Evolutionary conservation across 305 asterid genomes (phyloP).

Genomic region (Salvia sclarea): DNA sequence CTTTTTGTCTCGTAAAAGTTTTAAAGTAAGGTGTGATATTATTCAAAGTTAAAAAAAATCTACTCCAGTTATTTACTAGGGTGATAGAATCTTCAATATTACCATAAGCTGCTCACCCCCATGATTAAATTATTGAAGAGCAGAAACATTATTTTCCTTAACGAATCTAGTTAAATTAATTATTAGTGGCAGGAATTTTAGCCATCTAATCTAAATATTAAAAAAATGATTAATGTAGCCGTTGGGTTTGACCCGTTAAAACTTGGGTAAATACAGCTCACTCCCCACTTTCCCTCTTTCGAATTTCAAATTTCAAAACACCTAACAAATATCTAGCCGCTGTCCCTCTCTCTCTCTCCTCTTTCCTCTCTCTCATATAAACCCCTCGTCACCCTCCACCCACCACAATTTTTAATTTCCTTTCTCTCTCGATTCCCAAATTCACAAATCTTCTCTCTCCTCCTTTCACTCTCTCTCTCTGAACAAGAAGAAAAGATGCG

Average conservation of each 20-base stretch:
- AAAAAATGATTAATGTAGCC: slow-evolving; percentile 25
- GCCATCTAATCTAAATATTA: too few species aligned
- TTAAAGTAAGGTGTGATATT: not conserved
- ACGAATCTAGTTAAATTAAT: too few species aligned
- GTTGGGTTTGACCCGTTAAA: slow-evolving; percentile 34
- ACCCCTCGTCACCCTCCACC: not conserved
- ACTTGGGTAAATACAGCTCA: slow-evolving; percentile 28
- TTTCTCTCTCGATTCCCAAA: slow-evolving; percentile 1
- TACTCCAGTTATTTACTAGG: too few species aligned
- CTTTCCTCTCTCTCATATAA: slow-evolving; percentile 31
- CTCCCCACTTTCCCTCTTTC: slow-evolving; percentile 19
- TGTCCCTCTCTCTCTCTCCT: slow-evolving; percentile 3
- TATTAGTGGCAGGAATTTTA: too few species aligned
- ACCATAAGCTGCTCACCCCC: too few species aligned
- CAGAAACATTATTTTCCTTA: not conserved
- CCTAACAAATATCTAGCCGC: slow-evolving; percentile 5
- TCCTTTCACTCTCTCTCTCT: slow-evolving; percentile 4
- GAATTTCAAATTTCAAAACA: slow-evolving; percentile 40
- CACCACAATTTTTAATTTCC: slow-evolving; percentile 14
- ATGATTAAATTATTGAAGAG: too few species aligned
- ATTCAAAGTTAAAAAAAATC: too few species aligned
- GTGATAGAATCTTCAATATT: too few species aligned
- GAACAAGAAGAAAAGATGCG: slow-evolving; percentile 43
- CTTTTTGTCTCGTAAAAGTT: not conserved
- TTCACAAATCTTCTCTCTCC: slow-evolving; percentile 4